Percentiles rank a stretch among this genome's conserved stretches.
phyloP scores from a whole-genome alignment of 139 green algal species.

The Eudorina sp. region DNA sequence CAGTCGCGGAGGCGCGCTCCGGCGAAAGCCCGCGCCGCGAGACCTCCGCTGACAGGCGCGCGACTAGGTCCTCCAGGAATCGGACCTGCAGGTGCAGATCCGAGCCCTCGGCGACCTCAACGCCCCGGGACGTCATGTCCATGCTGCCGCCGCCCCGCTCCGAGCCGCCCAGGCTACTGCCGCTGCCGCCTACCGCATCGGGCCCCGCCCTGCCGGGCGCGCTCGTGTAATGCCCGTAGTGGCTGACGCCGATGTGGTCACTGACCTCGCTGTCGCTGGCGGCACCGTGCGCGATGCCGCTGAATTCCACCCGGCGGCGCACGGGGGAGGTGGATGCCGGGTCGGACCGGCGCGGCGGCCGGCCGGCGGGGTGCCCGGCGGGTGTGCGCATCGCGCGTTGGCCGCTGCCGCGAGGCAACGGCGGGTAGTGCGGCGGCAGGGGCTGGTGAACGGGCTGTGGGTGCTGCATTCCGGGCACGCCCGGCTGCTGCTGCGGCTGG shows the following conservation, averaged over 20 bases:
- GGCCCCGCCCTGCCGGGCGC: neutral
- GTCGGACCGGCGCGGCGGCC: conserved; percentile 2
- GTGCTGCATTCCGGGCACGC: neutral
- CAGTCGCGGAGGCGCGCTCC: conserved; percentile 20
- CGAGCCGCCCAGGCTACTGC: neutral
- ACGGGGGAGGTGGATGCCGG: conserved; percentile 1
- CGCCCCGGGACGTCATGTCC: neutral
- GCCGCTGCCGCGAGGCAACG: neutral
- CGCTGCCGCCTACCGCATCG: neutral
- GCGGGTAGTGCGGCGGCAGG: conserved; percentile 1
- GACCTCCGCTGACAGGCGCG: conserved; percentile 65
- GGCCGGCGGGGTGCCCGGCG: neutral
- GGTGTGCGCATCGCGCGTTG: neutral
- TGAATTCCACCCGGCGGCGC: conserved; percentile 27
- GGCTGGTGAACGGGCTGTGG: conserved; percentile 1
- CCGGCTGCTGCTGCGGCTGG: conserved; percentile 14
- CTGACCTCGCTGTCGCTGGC: neutral
- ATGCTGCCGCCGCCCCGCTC: neutral
- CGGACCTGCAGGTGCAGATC: conserved; percentile 19
- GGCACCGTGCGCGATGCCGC: neutral
- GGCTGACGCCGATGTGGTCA: neutral
- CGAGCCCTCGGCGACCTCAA: neutral
- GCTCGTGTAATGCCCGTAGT: neutral
- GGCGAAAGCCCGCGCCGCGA: conserved; percentile 13
- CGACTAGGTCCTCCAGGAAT: conserved; percentile 72